Evolutionary conservation across 2,329 filamentous ascomycete species (phyloP), one percentile per base, ranked within the genome.

Genomic region (Sporothrix inflata): DNA sequence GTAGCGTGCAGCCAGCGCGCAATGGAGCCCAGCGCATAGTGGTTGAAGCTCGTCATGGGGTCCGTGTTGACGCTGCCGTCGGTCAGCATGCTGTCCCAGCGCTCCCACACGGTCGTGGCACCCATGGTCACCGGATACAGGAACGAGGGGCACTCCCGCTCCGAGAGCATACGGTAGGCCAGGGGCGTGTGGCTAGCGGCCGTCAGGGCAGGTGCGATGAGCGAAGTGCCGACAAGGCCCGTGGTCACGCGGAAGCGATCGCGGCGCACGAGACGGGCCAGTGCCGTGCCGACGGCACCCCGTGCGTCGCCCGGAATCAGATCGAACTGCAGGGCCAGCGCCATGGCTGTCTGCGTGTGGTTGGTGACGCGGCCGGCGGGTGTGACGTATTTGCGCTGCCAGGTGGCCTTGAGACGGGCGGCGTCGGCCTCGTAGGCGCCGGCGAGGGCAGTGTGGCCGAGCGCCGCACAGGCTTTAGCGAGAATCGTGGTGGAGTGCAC

Each of bases 11-110:
- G 53, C 63, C 63, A 72, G 42, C 63, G n/a, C 1, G 47, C n/a
- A 12, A 72, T 65, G 12, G 71, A 27, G 14, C 82, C 82, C 8
- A 82, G 79, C 1, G 82, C 80, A 71, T 83, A 83, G 74, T 84
- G 82, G 74, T 84, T 82, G 74, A 81, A 80, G 69, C 79, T 81
- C 1, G 81, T 84, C 82, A 83, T 83, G 21, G 77, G 73, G 7
- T 81, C 79, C 1, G 80, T 78, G 72, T 83, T 83, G 67, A 83
- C 77, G 2, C 69, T 76, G 0, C 80, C 81, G 71, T 83, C 77
- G 0, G 80, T 78, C 30, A 82, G 74, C 75, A 83, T 78, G 51
- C 77, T 79, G 71, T 84, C 80, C 82, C 82, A 83, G n/a, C 82
- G 79, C 76, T 83, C 82, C 82, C 82, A 84, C 14, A 73, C 51